Base-by-base conservation (phyloP, 148 eudicot genomes). In the Pouteria glomerata region DNA sequence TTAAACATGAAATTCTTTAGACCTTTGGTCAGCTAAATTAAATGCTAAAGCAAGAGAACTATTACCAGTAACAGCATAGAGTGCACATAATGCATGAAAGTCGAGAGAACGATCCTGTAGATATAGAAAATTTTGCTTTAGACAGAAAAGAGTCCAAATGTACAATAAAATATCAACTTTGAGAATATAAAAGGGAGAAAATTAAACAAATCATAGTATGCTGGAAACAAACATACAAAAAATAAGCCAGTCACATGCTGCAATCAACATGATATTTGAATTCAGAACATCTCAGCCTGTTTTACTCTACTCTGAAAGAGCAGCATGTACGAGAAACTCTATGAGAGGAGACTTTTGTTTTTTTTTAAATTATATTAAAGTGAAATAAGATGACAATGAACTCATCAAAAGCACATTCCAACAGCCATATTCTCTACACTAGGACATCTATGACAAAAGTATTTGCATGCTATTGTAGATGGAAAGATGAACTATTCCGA, bases 81-180 rank as follows among this genome's bases (percentile, higher is more conserved):
- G 79, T 67, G 97, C 97, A 82, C 97, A 92, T 71, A 92, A 80
- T 47, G 86, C 91, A 48, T 83, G 88, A 72, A 92, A 92, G 82
- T 92, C 96, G 69, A 92, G 89, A 68, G 97, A 89, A 56, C 97
- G 93, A 76, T 92, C 97, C 97, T 92, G 89, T 82, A 83, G 45
- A 67, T 30, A 76, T 42, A 74, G 39, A 52, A 74, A 57, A 73
- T 35, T 11, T 52, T 53, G 51, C 76, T 60, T 82, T 70, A 80
- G n/a, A n/a, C n/a, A n/a, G 81, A 21, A 66, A 48, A 55, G 27
- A 56, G 37, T 48, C 19, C 39, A 19, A 58, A 12, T 23, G 18
- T 47, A 72, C 39, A 30, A 23, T 59, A 23, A 4, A 47, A 8
- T n/a, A 62, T 39, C 35, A 12, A 18, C 11, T 47, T 44, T 5